Base-by-base conservation (phyloP, 805 yeast species). In the Scheffersomyces spartinae region DNA sequence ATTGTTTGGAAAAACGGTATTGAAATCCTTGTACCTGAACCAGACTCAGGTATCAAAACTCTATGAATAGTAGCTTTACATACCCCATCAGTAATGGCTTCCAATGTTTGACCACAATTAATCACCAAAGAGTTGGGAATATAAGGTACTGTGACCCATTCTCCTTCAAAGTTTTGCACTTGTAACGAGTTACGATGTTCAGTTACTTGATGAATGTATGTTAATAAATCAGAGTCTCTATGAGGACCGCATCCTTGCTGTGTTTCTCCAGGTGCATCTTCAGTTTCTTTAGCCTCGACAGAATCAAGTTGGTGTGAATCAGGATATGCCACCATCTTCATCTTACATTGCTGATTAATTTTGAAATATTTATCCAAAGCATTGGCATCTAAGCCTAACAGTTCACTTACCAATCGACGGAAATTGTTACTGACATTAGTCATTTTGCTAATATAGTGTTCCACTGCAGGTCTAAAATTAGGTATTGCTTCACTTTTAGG, bases 211-310 rank as follows among this genome's bases (percentile, higher is more conserved):
- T 61, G 67, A 8, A 75, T 70, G 40, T 60, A 70, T 0, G 81
- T 74, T 15, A 74, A 40, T 38, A 74, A 55, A 28, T 72, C 79
- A 3, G 74, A 68, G 38, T 77, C 85, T 30, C 79, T 61, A 39
- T 76, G 84, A 3, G 79, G 75, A 1, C 81, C 80, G 10, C 63
- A 68, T 1, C 78, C 79, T 36, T 68, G 75, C 7, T 27, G n/a
- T n/a, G n/a, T n/a, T n/a, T n/a, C n/a, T n/a, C n/a, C 35, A 9
- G 49, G 47, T 12, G 46, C 38, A 27, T 53, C 59, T 10, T 47
- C 53, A 6, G 32, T 38, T 16, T 53, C 40, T 19, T 33, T 28
- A 6, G 33, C 31, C 3, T 37, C 33, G n/a, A 23, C 31, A 3
- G 27, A 15, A 6, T 31, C 35, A 23, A 56, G 41, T 23, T 47